Base-by-base conservation (phyloP, 2,329 filamentous ascomycete genomes). In the Penicillium sumatraense region DNA sequence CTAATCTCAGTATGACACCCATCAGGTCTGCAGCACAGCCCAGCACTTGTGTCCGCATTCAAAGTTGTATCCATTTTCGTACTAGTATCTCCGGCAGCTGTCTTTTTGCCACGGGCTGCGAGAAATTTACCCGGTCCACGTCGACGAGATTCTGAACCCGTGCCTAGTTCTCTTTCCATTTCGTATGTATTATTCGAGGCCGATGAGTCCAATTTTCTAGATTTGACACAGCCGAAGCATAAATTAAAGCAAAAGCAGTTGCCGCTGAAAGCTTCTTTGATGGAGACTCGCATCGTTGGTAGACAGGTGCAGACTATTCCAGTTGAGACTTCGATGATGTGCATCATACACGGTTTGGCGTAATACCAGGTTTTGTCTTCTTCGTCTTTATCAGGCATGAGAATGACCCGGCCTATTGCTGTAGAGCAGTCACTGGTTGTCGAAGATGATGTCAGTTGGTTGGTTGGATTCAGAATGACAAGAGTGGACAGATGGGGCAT, bases 301-400 rank as follows among this genome's bases (percentile, higher is more conserved):
- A 54, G 27, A 36, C 51, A 54, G 5, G 51, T 49, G 10, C 51
- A 54, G 4, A 54, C 45, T 18, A 54, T 54, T 3, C 51, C 51
- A 1, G 51, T 54, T 7, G 51, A 54, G 2, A 54, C 8, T 16
- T 54, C 51, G 9, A 54, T 54, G 10, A 54, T 49, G 14, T 29
- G 41, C 44, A 38, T 38, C 51, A 54, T 54, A 16, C 40, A 49
- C 11, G 44, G 26, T 16, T 35, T 33, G 8, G 44, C 20, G n/a
- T 42, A 54, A 2, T 21, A 14, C 51, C 51, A 54, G n/a, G 45
- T 42, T 21, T 38, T 41, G 21, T 53, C 51, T 4, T 23, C 38
- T 3, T 53, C 35, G 7, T 35, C 18, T 18, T 48, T 14, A 23
- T 48, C 51, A 21, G 47, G 51, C 42, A 53, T 53, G 10, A 53